A percentile compares a stretch with the other conserved stretches of the same genome.
These are phyloP conservation scores for Axilococcus clingmanii DNA, from an alignment of 139 green algal species.

Conservation along the genomic window DNA sequence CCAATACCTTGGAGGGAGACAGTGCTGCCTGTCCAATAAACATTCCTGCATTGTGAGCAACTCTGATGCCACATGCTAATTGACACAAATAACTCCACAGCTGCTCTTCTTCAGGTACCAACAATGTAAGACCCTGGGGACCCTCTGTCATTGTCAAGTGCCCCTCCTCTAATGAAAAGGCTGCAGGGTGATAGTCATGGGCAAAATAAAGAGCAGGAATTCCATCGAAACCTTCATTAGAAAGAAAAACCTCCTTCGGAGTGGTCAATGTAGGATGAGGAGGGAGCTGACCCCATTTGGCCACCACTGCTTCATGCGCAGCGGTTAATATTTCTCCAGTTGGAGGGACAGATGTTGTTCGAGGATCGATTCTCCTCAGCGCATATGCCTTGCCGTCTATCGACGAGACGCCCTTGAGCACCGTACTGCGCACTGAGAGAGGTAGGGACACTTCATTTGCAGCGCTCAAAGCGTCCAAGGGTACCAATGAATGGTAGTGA, in stretches of 20 bases:
- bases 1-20: conserved; percentile 62
- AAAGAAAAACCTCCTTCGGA: conserved; percentile 58
- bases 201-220: conserved; percentile 43
- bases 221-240: conserved; percentile 40
- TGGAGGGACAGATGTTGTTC: conserved; percentile 64
- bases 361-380: conserved; percentile 57
- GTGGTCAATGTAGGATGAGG: conserved; percentile 64
- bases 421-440: conserved; percentile 30
- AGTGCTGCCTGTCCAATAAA: conserved; percentile 38
- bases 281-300: conserved; percentile 45
- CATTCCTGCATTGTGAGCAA: conserved; percentile 58
- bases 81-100: conserved; percentile 81
- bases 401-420: conserved; percentile 58
- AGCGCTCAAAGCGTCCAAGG: conserved; percentile 17
- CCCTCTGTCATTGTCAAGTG: conserved; percentile 28
- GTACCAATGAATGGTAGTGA: conserved; percentile 75
- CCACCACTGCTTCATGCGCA: conserved; percentile 38
- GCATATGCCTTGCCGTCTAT: conserved; percentile 59
- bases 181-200: conserved; percentile 57
- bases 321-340: conserved; percentile 52
- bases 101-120: conserved; percentile 51
- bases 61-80: conserved; percentile 51
- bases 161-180: conserved; percentile 42
- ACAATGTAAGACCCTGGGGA: conserved; percentile 7
- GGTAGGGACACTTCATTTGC: conserved; percentile 9